Evolutionary conservation across 1,284 basidiomycete species (phyloP).

Genomic region (Ganoderma meredithae): DNA sequence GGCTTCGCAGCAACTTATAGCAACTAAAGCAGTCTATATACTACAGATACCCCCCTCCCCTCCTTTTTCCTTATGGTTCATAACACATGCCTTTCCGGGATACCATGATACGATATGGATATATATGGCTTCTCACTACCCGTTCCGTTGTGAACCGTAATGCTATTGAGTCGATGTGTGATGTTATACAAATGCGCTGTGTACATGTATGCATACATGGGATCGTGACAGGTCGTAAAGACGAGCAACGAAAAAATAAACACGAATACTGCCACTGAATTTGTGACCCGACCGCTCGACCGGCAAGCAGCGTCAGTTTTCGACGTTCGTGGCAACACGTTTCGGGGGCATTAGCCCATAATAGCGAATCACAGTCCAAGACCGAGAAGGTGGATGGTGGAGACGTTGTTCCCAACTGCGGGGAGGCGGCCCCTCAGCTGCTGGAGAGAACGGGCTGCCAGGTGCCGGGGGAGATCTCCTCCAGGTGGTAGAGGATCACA

Average conservation of each 20-base stretch:
- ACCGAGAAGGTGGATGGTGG: not conserved
- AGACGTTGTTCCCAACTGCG: not conserved
- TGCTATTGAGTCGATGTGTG: constrained; percentile 5
- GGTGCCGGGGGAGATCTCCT: constrained; percentile 70
- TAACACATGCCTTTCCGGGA: not conserved
- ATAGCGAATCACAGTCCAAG: not conserved
- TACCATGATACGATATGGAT: not conserved
- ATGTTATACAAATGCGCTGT: constrained; percentile 2
- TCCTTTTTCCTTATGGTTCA: not conserved
- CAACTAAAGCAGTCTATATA: not conserved
- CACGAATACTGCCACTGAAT: not conserved
- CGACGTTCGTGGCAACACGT: not conserved
- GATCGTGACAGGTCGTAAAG: constrained; percentile 9
- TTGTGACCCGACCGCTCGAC: not conserved
- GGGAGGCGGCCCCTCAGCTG: constrained; percentile 38
- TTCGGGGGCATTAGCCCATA: not conserved
- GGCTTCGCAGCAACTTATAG: not conserved
- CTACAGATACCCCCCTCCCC: not conserved
- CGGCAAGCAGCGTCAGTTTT: constrained; percentile 4
- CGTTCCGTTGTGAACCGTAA: not conserved
- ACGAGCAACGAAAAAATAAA: constrained; percentile 16
- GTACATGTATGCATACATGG: not conserved
- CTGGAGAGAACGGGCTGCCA: constrained; percentile 67
- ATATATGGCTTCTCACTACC: not conserved
- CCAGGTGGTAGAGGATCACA: constrained; percentile 74